Conservation (phyloP, 768 basidiomycete species). For the Termitomyces sp. region DNA sequence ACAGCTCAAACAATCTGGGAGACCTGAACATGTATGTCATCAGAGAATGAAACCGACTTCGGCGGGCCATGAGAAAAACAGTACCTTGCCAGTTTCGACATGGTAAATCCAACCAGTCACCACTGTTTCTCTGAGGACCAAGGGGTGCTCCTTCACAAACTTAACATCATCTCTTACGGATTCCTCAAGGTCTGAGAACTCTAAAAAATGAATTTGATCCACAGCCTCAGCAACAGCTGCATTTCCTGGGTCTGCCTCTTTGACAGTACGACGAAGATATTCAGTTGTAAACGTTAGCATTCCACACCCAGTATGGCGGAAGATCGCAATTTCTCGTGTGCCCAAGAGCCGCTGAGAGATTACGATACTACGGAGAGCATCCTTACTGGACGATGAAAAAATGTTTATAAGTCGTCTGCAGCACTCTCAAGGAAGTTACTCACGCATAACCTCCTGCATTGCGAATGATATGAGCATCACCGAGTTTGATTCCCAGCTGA, state of each 20-base stretch:
- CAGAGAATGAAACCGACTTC: neutral
- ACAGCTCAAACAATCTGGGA: neutral
- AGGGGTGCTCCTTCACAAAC: conserved; percentile 49
- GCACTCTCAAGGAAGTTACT: conserved; percentile 16
- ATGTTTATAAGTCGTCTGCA: neutral
- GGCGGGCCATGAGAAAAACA: neutral
- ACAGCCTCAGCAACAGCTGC: conserved; percentile 20
- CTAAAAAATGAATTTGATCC: conserved; percentile 48
- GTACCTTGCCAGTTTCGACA: neutral
- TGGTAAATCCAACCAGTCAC: conserved; percentile 57
- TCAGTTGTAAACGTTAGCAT: conserved; percentile 57
- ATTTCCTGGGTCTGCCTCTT: neutral
- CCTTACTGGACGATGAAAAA: conserved; percentile 33
- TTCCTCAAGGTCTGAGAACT: conserved; percentile 45
- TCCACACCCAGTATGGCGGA: conserved; percentile 71
- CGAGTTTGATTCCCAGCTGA: conserved; percentile 56
- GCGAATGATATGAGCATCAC: conserved; percentile 68
- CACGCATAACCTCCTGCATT: conserved; percentile 69
- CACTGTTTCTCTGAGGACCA: conserved; percentile 45
- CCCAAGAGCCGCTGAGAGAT: conserved; percentile 71
- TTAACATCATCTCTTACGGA: conserved; percentile 54
- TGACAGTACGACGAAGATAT: neutral
- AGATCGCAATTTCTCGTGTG: conserved; percentile 60
- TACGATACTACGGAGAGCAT: conserved; percentile 60
- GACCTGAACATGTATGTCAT: neutral